Percentiles rank a stretch among this genome's conserved stretches.
phyloP scores from a whole-genome alignment of 768 basidiomycete species.

The Neoboletus magnificus region DNA sequence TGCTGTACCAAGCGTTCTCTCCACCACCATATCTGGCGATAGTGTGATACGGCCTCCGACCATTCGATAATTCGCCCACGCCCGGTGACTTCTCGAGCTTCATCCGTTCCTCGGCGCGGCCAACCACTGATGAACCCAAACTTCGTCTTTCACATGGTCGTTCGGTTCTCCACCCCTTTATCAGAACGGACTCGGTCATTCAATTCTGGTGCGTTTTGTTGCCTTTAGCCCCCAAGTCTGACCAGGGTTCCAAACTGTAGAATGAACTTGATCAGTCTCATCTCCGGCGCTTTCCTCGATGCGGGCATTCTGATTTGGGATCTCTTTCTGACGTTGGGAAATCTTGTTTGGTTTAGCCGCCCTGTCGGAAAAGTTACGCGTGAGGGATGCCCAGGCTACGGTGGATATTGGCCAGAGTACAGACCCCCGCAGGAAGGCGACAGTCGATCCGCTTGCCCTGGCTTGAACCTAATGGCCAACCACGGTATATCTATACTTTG shows the following conservation, averaged over 20 bases:
- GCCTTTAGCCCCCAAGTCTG: conserved; percentile 19
- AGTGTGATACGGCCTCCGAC: neutral
- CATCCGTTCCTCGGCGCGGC: neutral
- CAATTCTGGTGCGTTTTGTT: too few species aligned
- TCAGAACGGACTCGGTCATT: neutral
- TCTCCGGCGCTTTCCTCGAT: conserved; percentile 1
- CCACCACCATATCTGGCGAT: neutral
- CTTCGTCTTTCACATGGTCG: neutral
- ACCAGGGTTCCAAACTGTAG: conserved; percentile 19
- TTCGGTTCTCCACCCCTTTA: neutral
- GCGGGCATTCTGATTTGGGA: conserved; percentile 8
- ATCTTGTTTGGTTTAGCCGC: conserved; percentile 17
- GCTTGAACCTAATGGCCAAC: conserved; percentile 74
- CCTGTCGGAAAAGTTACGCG: conserved; percentile 52
- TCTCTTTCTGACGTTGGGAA: conserved; percentile 11
- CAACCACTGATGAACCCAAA: neutral
- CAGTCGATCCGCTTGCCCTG: conserved; percentile 69
- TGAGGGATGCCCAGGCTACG: conserved; percentile 48
- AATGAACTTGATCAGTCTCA: neutral
- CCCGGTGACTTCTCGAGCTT: neutral
- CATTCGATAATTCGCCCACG: neutral
- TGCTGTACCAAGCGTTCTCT: neutral
- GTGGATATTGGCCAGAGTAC: conserved; percentile 68
- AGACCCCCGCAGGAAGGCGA: conserved; percentile 56
- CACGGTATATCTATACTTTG: conserved; percentile 53